Evolutionary conservation across 192 early-diverging fungal species (phyloP).

Genomic region (Backusella tuberculispora): DNA sequence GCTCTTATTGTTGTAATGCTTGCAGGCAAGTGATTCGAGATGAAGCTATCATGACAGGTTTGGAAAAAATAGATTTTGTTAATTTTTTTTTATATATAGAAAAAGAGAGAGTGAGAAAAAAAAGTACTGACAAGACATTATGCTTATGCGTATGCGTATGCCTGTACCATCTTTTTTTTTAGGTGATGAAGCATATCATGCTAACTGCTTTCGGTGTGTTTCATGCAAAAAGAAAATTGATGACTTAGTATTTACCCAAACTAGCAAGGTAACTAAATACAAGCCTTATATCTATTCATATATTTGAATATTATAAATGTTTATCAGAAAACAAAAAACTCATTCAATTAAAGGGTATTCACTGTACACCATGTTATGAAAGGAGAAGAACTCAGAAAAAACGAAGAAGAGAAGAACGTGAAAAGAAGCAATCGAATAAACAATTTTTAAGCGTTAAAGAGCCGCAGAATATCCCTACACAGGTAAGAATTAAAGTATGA

Average conservation of each 20-base stretch:
- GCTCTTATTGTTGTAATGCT: conserved; percentile 76
- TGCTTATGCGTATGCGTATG: too few relatives aligned
- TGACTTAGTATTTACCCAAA: conserved; percentile 80
- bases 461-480: conserved; percentile 3
- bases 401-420: conserved; percentile 53
- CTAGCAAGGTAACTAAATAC: conserved; percentile 55
- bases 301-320: neutral
- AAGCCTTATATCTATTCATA: neutral
- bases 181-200: conserved; percentile 79
- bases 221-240: conserved; percentile 75
- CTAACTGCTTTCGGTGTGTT: conserved; percentile 78
- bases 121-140: neutral
- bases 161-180: conserved; percentile 13
- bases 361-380: conserved; percentile 75
- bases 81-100: neutral
- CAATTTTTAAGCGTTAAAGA: conserved; percentile 14
- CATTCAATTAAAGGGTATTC: conserved; percentile 58
- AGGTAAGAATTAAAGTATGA: neutral
- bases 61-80: conserved; percentile 2
- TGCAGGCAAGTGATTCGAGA: conserved; percentile 76
- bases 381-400: conserved; percentile 61
- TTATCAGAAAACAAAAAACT: conserved; percentile 6
- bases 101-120: neutral
- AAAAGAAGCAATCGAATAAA: conserved; percentile 14
- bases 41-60: conserved; percentile 83